A percentile compares a stretch with the other conserved stretches of the same genome.
Conservation (phyloP, 495 filamentous ascomycete species). For the Lichina pygmaea region DNA sequence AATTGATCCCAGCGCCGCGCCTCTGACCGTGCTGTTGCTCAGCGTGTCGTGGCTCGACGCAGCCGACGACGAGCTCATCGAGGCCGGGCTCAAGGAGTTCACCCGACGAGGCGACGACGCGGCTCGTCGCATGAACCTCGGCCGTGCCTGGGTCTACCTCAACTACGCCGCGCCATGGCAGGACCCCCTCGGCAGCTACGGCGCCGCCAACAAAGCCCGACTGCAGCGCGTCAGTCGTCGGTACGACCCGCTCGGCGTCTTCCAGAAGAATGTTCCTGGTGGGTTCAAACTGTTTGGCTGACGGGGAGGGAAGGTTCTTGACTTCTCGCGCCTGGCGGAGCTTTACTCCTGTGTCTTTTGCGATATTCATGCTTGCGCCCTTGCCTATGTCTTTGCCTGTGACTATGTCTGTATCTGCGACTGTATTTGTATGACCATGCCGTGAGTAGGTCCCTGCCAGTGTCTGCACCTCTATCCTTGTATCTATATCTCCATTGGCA, state of each 20-base stretch:
- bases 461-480: too few species aligned
- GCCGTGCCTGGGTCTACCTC: background rate
- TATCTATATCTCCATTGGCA: too few species aligned
- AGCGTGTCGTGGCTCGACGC: background rate
- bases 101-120: background rate
- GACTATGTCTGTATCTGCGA: too few species aligned
- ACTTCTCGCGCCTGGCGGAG: too few species aligned
- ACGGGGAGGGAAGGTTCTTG: background rate
- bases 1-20: background rate
- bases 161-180: slow-evolving; percentile 2
- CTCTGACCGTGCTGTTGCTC: background rate
- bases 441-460: too few species aligned
- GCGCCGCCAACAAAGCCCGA: background rate
- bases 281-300: slow-evolving; percentile 1
- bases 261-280: slow-evolving; percentile 1
- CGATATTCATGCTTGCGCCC: too few species aligned
- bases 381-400: too few species aligned
- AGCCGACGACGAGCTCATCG: background rate
- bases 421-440: too few species aligned
- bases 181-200: background rate
- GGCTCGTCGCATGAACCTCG: background rate
- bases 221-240: background rate
- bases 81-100: background rate
- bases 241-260: slow-evolving; percentile 1
- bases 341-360: too few species aligned